A percentile compares a stretch with the other conserved stretches of the same genome.
phyloP scores from a whole-genome alignment of 2,329 filamentous ascomycete species.

The Fusarium heterosporum region DNA sequence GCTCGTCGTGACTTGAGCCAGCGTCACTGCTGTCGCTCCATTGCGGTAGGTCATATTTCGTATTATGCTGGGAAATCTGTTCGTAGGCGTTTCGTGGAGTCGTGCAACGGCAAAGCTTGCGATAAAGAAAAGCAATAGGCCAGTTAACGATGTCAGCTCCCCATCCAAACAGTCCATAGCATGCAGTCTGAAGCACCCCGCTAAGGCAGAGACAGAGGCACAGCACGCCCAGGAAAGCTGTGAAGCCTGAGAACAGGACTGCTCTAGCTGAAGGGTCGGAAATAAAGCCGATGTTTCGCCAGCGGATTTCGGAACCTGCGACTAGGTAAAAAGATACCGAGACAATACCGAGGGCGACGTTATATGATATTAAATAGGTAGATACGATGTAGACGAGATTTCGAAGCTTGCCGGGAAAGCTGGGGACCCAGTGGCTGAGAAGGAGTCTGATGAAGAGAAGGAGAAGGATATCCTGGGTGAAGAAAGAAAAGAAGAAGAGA shows the following conservation, averaged over 20 bases:
- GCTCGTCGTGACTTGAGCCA: not conserved
- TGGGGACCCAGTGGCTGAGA: constrained; percentile 46
- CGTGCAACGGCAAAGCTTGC: constrained; percentile 13
- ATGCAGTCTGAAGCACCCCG: constrained; percentile 45
- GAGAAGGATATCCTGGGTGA: constrained; percentile 50
- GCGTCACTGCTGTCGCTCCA: constrained; percentile 18
- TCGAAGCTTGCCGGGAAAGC: constrained; percentile 24
- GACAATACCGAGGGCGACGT: constrained; percentile 42
- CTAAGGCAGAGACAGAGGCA: constrained; percentile 32
- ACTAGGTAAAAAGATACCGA: constrained; percentile 51
- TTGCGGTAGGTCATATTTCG: not conserved
- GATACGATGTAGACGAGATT: constrained; percentile 24
- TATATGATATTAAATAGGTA: constrained; percentile 35
- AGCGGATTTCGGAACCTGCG: constrained; percentile 52
- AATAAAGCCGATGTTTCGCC: constrained; percentile 52
- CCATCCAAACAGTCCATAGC: constrained; percentile 45
- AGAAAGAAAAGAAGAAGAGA: constrained; percentile 52
- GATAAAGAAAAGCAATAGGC: constrained; percentile 38
- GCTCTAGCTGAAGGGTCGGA: constrained; percentile 49
- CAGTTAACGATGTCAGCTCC: constrained; percentile 48
- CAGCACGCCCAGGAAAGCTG: constrained; percentile 45
- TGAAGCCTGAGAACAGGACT: constrained; percentile 50
- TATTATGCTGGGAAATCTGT: constrained; percentile 23
- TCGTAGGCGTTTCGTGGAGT: constrained; percentile 16
- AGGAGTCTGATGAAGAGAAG: constrained; percentile 50